Conservation (phyloP, 768 basidiomycete genomes). For the Pluteus cervinus region DNA sequence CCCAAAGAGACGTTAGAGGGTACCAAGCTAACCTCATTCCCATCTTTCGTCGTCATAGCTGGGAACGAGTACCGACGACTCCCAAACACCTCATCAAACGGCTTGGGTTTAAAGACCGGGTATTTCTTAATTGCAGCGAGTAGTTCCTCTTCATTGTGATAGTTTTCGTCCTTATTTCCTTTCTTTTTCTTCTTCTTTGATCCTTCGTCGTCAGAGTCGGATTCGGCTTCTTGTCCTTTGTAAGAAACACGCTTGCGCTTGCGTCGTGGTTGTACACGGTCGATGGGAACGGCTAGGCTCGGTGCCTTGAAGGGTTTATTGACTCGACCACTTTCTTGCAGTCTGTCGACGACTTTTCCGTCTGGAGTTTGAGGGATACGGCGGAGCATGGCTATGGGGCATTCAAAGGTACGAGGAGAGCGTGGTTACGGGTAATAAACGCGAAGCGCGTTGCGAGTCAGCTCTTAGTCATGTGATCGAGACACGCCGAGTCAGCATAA, state of each 20-base stretch:
- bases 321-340: constrained; percentile 66
- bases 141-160: constrained; percentile 59
- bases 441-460: no score
- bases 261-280: constrained; percentile 59
- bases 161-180: constrained; percentile 42
- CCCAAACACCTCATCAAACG: constrained; percentile 54
- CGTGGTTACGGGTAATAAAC: no score
- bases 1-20: constrained; percentile 76
- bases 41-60: constrained; percentile 66
- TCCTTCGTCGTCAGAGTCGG: constrained; percentile 50
- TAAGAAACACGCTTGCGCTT: constrained; percentile 90
- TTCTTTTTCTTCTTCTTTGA: constrained; percentile 66
- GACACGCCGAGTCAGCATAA: no score
- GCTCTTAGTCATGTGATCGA: no score
- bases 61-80: constrained; percentile 78
- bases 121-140: constrained; percentile 59
- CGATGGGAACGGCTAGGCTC: constrained; percentile 33
- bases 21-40: constrained; percentile 48
- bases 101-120: constrained; percentile 79
- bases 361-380: constrained; percentile 65
- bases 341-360: constrained; percentile 59
- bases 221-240: constrained; percentile 57
- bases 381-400: no score
- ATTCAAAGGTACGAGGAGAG: no score
- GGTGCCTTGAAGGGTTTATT: constrained; percentile 83